Conservation (phyloP, 306 rosid genomes). For the Datisca glomerata region DNA sequence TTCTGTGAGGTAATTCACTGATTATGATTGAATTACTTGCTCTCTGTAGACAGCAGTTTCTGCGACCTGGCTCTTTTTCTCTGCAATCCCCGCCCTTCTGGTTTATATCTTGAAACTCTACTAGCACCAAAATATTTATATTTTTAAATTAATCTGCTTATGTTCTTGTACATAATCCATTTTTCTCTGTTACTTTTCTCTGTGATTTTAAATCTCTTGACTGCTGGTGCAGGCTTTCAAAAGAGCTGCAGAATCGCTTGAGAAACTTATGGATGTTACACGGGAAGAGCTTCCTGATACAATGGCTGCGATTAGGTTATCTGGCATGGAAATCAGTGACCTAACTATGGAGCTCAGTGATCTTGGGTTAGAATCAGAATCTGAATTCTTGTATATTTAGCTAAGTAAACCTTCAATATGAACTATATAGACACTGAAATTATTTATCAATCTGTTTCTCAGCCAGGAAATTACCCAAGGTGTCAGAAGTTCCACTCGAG, state of each 20-base stretch:
- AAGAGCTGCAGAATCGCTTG: slow-evolving; percentile 79
- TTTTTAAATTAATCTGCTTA: too few species aligned
- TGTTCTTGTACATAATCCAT: too few species aligned
- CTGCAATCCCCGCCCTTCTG: slow-evolving; percentile 87
- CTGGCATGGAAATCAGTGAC: slow-evolving; percentile 95
- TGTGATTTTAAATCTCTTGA: too few species aligned
- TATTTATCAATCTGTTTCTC: too few species aligned
- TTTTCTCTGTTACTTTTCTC: too few species aligned
- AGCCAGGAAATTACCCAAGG: slow-evolving; percentile 84
- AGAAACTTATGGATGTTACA: slow-evolving; percentile 76
- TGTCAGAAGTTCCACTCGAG: slow-evolving; percentile 73
- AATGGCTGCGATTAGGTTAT: slow-evolving; percentile 77
- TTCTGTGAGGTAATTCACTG: not conserved
- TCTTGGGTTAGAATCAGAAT: slow-evolving; percentile 39
- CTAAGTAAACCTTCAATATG: too few species aligned
- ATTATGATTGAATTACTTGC: not conserved
- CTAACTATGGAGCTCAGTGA: slow-evolving; percentile 79
- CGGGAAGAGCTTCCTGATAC: slow-evolving; percentile 92
- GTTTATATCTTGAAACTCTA: slow-evolving; percentile 30
- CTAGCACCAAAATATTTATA: too few species aligned
- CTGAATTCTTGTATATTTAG: not conserved
- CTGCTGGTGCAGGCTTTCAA: slow-evolving; percentile 83
- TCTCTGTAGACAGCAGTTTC: slow-evolving; percentile 53
- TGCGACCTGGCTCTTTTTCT: slow-evolving; percentile 73
- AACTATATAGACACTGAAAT: too few species aligned